Conservation (phyloP, 2,329 filamentous ascomycete species). For the Trichoderma koningiopsis region DNA sequence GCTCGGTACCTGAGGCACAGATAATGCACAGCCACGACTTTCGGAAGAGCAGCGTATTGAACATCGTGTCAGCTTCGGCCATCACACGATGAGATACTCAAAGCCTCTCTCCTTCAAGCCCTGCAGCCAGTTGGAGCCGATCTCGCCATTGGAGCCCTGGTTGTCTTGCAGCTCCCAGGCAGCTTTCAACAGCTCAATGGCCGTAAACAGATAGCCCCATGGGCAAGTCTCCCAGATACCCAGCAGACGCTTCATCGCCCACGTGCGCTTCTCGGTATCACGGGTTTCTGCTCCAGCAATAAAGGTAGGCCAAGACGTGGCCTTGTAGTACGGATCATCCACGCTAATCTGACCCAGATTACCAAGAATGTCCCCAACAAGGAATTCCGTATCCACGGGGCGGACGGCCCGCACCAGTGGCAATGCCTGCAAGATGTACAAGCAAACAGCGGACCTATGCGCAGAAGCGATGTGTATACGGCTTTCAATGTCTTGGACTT, state of each 20-base stretch:
- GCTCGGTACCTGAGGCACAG: background rate
- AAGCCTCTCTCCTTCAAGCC: constrained; percentile 48
- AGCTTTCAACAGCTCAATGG: constrained; percentile 51
- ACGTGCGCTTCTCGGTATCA: constrained; percentile 49
- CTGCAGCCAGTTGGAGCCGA: constrained; percentile 45
- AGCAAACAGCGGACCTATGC: constrained; percentile 50
- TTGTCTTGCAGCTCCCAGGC: constrained; percentile 50
- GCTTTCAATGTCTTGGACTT: constrained; percentile 45
- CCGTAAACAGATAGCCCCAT: constrained; percentile 55
- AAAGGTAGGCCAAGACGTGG: constrained; percentile 62
- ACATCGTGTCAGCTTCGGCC: background rate
- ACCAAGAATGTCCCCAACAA: constrained; percentile 53
- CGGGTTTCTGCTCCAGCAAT: constrained; percentile 59
- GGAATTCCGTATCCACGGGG: constrained; percentile 45
- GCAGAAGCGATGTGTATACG: constrained; percentile 49
- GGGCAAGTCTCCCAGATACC: constrained; percentile 50
- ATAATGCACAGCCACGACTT: background rate
- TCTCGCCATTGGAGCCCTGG: constrained; percentile 27
- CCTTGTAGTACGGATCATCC: constrained; percentile 58
- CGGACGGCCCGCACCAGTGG: constrained; percentile 42
- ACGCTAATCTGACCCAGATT: constrained; percentile 53
- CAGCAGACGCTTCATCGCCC: constrained; percentile 53
- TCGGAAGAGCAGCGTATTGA: background rate
- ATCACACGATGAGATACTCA: constrained; percentile 51
- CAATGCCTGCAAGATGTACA: constrained; percentile 50